These are phyloP conservation scores for Boletus tylopilopsis DNA, from an alignment of 768 basidiomycete genomes.

Conservation along the genomic window DNA sequence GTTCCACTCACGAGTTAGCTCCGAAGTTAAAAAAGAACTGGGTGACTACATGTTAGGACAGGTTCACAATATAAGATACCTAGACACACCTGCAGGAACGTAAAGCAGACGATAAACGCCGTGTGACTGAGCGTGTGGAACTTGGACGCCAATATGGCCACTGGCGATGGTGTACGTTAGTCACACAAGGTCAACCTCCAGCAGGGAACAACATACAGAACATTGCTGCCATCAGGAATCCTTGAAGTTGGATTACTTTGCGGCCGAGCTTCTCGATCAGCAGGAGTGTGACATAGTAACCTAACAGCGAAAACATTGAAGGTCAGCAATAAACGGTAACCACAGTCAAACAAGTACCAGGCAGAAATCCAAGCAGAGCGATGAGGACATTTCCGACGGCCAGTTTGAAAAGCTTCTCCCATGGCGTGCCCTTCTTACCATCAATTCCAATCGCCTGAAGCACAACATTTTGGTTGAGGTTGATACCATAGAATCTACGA, in stretches of 20 bases:
- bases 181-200: neutral
- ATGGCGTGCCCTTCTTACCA: slow-evolving; percentile 51
- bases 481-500: slow-evolving; percentile 70
- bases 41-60: neutral
- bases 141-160: slow-evolving; percentile 64
- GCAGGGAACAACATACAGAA: slow-evolving; percentile 44
- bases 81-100: slow-evolving; percentile 52
- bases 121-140: slow-evolving; percentile 54
- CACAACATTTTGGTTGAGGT: slow-evolving; percentile 74
- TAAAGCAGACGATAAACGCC: slow-evolving; percentile 69
- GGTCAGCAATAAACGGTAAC: neutral
- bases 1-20: slow-evolving; percentile 52
- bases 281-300: slow-evolving; percentile 67
- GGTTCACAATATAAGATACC: neutral
- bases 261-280: slow-evolving; percentile 72
- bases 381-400: slow-evolving; percentile 69
- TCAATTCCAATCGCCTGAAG: slow-evolving; percentile 68
- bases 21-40: slow-evolving; percentile 84
- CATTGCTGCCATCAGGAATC: slow-evolving; percentile 66
- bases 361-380: slow-evolving; percentile 72
- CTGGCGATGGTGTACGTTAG: slow-evolving; percentile 30
- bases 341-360: slow-evolving; percentile 39
- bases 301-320: slow-evolving; percentile 27
- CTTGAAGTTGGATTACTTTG: slow-evolving; percentile 72
- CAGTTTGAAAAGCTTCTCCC: slow-evolving; percentile 65